Base-by-base conservation (phyloP, 768 basidiomycete species). In the Ramaria sp. region DNA sequence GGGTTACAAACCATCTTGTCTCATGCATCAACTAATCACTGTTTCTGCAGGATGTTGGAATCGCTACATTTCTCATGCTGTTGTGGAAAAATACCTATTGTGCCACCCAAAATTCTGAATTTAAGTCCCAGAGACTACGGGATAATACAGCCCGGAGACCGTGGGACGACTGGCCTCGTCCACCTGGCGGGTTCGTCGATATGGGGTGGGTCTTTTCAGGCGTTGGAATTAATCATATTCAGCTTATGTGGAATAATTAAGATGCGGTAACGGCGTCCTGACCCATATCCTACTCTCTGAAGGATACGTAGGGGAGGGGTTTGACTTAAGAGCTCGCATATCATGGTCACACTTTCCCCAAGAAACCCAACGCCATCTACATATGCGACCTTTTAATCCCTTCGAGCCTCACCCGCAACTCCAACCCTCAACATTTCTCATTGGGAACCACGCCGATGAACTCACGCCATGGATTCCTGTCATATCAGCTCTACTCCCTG, bases 361-460 rank as follows among this genome's bases (percentile, higher is more conserved):
- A 20, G 39, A 65, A 0, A 92, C 91, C 0, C 83, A 75, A 62
- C 65, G 68, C 0, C 72, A 69, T 5, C 75, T 98, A 0, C 74
- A 78, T 34, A 80, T 91, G 5, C 71, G 79, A 58, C 76, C 88
- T 0, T 77, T 96, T 59, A 77, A 93, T 59, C 90, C 91, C 0
- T 76, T 62, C 0, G 53, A 56, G 8, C 62, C 16, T 7, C 50
- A 37, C 58, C 51, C 48, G 30, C 22, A 49, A 25, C 64, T 79
- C 49, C 63, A 62, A 7, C 69, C 71, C 0, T 79, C 74, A 0
- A 68, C 73, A 2, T 98, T 96, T 69, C 68, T 98, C 55, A 86
- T 98, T 48, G 92, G 88, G 8, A 97, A 97, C 69, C 95, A 98
- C 66, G 87, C 94, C 0, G 95, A 98, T 69, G 95, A 98, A 61